Conservation (phyloP, 805 yeast species). For the Saccharomycopsis guyanensis region DNA sequence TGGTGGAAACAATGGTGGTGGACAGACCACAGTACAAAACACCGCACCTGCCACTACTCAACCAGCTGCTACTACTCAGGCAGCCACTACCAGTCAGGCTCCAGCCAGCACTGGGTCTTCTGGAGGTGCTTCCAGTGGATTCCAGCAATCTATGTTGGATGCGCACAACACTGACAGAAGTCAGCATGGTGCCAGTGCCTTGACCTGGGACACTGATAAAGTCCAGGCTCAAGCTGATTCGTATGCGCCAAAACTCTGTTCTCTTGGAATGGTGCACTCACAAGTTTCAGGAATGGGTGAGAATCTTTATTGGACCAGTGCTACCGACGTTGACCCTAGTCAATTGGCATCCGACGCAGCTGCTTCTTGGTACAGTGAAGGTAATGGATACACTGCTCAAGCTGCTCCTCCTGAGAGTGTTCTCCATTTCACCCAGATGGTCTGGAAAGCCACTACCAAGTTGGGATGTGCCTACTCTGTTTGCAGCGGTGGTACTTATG, state of each 20-base stretch:
- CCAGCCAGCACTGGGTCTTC: not conserved
- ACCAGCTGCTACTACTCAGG: not conserved
- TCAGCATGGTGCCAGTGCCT: slow-evolving; percentile 31
- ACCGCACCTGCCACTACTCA: too few species aligned
- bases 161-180: slow-evolving; percentile 57
- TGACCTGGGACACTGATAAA: slow-evolving; percentile 45
- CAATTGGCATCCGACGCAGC: slow-evolving; percentile 30
- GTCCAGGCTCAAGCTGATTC: slow-evolving; percentile 47
- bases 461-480: slow-evolving; percentile 72
- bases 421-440: slow-evolving; percentile 77
- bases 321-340: slow-evolving; percentile 28
- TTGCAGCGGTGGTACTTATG: slow-evolving; percentile 44
- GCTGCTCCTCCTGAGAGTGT: slow-evolving; percentile 39
- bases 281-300: slow-evolving; percentile 59
- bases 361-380: slow-evolving; percentile 70
- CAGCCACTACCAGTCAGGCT: not conserved
- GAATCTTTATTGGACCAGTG: slow-evolving; percentile 69
- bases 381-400: slow-evolving; percentile 42
- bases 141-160: slow-evolving; percentile 37
- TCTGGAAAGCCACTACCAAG: slow-evolving; percentile 56
- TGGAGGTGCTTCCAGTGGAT: too few species aligned
- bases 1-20: too few species aligned
- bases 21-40: too few species aligned
- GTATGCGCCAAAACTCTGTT: slow-evolving; percentile 47
- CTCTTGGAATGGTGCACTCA: slow-evolving; percentile 58